Percentiles rank a stretch among this genome's conserved stretches.
These are phyloP conservation scores for Cetradonia linearis DNA, from an alignment of 495 filamentous ascomycete species.

Conservation along the genomic window DNA sequence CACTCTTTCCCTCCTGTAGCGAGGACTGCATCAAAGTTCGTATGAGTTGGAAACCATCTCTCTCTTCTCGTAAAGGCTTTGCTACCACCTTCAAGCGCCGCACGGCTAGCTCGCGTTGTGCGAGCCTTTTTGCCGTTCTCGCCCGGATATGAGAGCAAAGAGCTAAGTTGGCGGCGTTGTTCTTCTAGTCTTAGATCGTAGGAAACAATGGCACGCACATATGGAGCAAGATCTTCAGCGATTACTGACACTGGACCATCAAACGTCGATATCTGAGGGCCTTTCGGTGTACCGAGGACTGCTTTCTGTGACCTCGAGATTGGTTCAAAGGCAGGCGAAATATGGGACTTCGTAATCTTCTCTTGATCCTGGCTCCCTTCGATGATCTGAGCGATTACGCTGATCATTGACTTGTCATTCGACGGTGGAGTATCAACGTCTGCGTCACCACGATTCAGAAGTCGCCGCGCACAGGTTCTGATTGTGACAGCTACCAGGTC, in stretches of 20 bases:
- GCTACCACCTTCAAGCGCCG: constrained; percentile 71
- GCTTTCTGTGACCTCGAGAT: constrained; percentile 41
- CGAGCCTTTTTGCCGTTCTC: constrained; percentile 51
- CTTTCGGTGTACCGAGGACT: constrained; percentile 32
- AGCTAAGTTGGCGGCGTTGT: constrained; percentile 52
- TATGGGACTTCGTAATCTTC: neutral
- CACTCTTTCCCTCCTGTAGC: constrained; percentile 57
- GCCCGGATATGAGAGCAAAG: constrained; percentile 46
- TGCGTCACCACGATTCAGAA: neutral
- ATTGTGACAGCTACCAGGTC: constrained; percentile 32
- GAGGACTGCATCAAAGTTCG: constrained; percentile 54
- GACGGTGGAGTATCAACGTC: neutral
- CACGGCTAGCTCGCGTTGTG: constrained; percentile 68
- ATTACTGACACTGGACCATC: constrained; percentile 56
- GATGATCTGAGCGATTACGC: constrained; percentile 10
- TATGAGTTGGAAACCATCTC: constrained; percentile 62
- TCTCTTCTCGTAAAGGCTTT: constrained; percentile 63
- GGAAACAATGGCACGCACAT: constrained; percentile 65
- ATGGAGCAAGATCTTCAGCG: constrained; percentile 70
- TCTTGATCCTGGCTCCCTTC: neutral
- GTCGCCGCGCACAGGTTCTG: constrained; percentile 20
- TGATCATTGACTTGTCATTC: neutral
- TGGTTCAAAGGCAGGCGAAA: constrained; percentile 42
- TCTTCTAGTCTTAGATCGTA: constrained; percentile 62
- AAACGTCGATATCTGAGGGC: constrained; percentile 47